phyloP scores from a whole-genome alignment of 2,329 filamentous ascomycete genomes.

The Didymella arachidicola region DNA sequence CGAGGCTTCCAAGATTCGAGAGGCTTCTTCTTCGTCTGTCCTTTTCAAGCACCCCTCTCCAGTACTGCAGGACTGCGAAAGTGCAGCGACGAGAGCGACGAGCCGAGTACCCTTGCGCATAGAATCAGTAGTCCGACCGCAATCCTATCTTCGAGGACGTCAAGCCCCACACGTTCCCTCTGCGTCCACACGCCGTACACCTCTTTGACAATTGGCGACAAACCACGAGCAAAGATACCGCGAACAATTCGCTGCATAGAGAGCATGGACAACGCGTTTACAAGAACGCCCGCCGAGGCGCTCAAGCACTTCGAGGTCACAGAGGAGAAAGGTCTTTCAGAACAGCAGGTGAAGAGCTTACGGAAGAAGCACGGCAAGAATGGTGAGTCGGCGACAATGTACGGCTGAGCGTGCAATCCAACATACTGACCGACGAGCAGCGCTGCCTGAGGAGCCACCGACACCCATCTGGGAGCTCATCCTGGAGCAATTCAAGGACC shows the following conservation, averaged over 20 bases:
- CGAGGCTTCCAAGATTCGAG: constrained; percentile 11
- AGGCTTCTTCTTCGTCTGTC: constrained; percentile 10
- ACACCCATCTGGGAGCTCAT: constrained; percentile 97
- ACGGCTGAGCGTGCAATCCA: background rate
- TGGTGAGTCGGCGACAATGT: constrained; percentile 50
- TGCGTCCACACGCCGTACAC: constrained; percentile 7
- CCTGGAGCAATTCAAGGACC: constrained; percentile 98
- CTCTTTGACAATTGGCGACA: background rate
- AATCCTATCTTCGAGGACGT: constrained; percentile 15
- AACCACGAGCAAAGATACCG: background rate
- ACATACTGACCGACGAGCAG: constrained; percentile 51
- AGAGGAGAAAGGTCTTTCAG: constrained; percentile 60
- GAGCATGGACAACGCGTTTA: constrained; percentile 63
- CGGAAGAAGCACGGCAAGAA: constrained; percentile 63
- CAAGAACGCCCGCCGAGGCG: constrained; percentile 58
- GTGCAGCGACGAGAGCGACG: constrained; percentile 6
- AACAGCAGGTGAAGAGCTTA: constrained; percentile 56
- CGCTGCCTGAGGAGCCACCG: constrained; percentile 86
- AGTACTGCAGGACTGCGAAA: background rate
- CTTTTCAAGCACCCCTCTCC: constrained; percentile 6
- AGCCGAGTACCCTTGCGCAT: constrained; percentile 18
- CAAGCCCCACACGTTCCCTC: constrained; percentile 18
- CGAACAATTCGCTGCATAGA: background rate
- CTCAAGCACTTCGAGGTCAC: constrained; percentile 62
- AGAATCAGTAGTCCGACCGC: constrained; percentile 8